Evolutionary conservation across 2,329 filamentous ascomycete species (phyloP), one percentile per base, ranked within the genome.

Genomic region (Aureobasidium pullulans): DNA sequence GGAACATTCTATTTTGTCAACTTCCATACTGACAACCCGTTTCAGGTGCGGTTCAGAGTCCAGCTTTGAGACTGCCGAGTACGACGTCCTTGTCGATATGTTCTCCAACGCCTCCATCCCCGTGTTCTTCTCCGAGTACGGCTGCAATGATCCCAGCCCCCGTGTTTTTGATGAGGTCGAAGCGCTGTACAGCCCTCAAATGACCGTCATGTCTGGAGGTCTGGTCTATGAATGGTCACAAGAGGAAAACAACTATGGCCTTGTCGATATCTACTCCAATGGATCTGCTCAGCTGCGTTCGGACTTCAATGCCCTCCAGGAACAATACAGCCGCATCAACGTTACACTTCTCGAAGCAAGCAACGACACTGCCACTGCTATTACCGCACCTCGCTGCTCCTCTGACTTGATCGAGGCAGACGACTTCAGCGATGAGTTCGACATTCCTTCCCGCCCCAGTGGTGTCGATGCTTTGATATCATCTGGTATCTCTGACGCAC

Each of bases 101-200:
- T 90, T 93, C 77, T 73, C 78, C 66, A 79, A 79, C 64, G 82
- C 81, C 40, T 82, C 85, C 15, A 81, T 91, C 39, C 89, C 89
- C 34, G 79, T 92, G 66, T 93, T 93, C 80, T 92, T 89, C 78
- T 89, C 86, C 64, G 89, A 94, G 70, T 86, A 85, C 66, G 89
- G 89, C 62, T 93, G 89, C 82, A 93, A 91, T 76, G 77, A 79
- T 39, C 83, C 84, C 13, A 71, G 76, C n/a, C 85, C 87, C 13
- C 87, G 89, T 65, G 74, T 84, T 66, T 94, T 91, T 76, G 86
- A 87, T 64, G 89, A 94, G 74, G 86, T 90, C 11, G 79, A 77
- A 59, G 78, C 85, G 62, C 84, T 94, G 64, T 93, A 93, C 72
- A 81, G 87, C 60, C 68, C 78, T 40, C 67, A 89, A 64, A 91